Conservation (phyloP, 257 asterid species). For the Rubia yunnanensis region DNA sequence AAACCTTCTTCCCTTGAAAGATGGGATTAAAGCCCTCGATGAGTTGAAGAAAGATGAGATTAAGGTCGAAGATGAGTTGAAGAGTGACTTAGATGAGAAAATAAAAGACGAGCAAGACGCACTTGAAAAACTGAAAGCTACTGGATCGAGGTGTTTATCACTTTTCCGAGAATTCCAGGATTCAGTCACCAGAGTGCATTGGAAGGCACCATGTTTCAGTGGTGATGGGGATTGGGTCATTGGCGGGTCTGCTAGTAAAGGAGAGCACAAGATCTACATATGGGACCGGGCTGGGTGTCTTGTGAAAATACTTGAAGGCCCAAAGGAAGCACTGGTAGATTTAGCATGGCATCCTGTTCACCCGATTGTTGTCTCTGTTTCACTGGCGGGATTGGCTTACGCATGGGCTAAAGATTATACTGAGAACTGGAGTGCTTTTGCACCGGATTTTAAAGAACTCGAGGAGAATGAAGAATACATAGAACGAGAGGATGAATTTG, state of each 20-base stretch:
- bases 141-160: conserved; percentile 57
- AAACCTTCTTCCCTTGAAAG: conserved; percentile 42
- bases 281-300: conserved; percentile 94
- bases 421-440: conserved; percentile 98
- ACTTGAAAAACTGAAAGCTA: conserved; percentile 49
- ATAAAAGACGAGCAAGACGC: conserved; percentile 27
- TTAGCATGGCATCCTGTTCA: conserved; percentile 91
- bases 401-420: conserved; percentile 97
- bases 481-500: conserved; percentile 89
- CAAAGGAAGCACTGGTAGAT: conserved; percentile 83
- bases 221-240: conserved; percentile 95
- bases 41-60: conserved; percentile 18
- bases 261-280: conserved; percentile 93
- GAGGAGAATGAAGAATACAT: conserved; percentile 95
- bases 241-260: conserved; percentile 94
- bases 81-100: conserved; percentile 21
- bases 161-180: conserved; percentile 80
- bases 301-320: conserved; percentile 92
- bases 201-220: conserved; percentile 96
- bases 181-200: conserved; percentile 73
- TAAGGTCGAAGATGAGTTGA: conserved; percentile 16
- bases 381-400: conserved; percentile 70
- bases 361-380: conserved; percentile 85
- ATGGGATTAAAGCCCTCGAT: conserved; percentile 21
- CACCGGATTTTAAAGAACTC: conserved; percentile 87